Evolutionary conservation across 495 filamentous ascomycete genomes (phyloP).

Genomic region (Aspergillus sclerotioniger): DNA sequence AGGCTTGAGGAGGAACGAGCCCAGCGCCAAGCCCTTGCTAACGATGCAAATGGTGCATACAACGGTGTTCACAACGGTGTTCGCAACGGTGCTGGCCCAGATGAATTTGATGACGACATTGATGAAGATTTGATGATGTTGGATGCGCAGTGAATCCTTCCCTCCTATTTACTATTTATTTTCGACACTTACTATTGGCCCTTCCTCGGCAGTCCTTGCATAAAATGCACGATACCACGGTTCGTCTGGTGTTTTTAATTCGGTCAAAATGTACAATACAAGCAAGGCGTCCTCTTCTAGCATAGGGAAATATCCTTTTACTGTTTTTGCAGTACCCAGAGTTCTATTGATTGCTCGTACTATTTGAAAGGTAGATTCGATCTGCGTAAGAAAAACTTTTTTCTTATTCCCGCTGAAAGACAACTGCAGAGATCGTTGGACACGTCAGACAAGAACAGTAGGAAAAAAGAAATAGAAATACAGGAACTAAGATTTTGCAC

Average conservation of each 20-base stretch:
- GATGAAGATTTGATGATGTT: conserved; percentile 61
- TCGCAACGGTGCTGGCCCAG: conserved; percentile 15
- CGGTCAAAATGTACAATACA: conserved; percentile 4
- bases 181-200: neutral
- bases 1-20: conserved; percentile 67
- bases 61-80: conserved; percentile 23
- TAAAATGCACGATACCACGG: conserved; percentile 21
- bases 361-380: conserved; percentile 25
- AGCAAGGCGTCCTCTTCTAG: neutral
- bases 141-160: conserved; percentile 47
- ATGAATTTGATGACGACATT: conserved; percentile 63
- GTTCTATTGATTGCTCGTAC: conserved; percentile 7
- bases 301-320: no score
- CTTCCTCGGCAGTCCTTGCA: conserved; percentile 2
- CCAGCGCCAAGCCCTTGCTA: conserved; percentile 28
- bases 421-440: conserved; percentile 44
- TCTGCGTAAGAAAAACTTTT: conserved; percentile 34
- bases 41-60: conserved; percentile 25
- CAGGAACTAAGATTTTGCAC: neutral
- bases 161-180: conserved; percentile 8
- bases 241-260: conserved; percentile 14
- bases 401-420: conserved; percentile 42
- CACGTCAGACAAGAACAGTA: conserved; percentile 21
- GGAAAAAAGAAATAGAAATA: conserved; percentile 19
- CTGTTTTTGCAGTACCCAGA: conserved; percentile 4